Conservation (phyloP, 1,284 basidiomycete genomes). For the Erythrobasidium hasegawianum region DNA sequence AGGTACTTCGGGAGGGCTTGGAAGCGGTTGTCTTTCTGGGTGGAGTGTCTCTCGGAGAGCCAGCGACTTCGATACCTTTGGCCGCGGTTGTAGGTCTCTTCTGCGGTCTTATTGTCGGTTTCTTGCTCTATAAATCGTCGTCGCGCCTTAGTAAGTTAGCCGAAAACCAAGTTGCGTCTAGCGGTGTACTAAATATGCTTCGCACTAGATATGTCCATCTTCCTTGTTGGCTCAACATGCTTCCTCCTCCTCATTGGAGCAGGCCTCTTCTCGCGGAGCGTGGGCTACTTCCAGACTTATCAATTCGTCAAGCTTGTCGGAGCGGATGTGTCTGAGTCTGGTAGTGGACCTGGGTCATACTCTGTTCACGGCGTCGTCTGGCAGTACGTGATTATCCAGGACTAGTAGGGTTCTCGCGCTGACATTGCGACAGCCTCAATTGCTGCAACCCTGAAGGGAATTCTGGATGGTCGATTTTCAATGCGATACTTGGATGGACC, state of each 20-base stretch:
- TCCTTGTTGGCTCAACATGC: slow-evolving; percentile 83
- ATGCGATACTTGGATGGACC: slow-evolving; percentile 60
- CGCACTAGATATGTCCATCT: slow-evolving; percentile 63
- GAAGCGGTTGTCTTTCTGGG: slow-evolving; percentile 92
- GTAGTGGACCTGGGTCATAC: slow-evolving; percentile 74
- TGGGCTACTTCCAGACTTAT: slow-evolving; percentile 67
- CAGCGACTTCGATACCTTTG: slow-evolving; percentile 78
- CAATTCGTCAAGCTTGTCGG: slow-evolving; percentile 52
- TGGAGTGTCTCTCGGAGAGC: slow-evolving; percentile 71
- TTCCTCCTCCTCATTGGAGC: slow-evolving; percentile 85
- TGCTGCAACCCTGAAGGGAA: slow-evolving; percentile 70
- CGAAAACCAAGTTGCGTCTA: no score
- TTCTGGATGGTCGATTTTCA: slow-evolving; percentile 68
- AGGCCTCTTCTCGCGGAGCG: slow-evolving; percentile 72
- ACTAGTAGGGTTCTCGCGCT: background rate
- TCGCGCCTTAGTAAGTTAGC: slow-evolving; percentile 61
- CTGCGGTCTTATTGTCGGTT: slow-evolving; percentile 60
- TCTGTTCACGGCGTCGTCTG: slow-evolving; percentile 66
- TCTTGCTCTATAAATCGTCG: slow-evolving; percentile 69
- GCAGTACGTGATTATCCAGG: slow-evolving; percentile 54
- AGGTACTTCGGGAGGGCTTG: slow-evolving; percentile 78
- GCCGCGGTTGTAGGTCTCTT: slow-evolving; percentile 78
- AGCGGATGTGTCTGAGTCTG: slow-evolving; percentile 56
- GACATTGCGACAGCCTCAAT: slow-evolving; percentile 52
- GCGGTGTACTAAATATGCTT: background rate